Base-by-base conservation (phyloP, 2,329 filamentous ascomycete genomes). In the Paraphaeosphaeria sporulosa region DNA sequence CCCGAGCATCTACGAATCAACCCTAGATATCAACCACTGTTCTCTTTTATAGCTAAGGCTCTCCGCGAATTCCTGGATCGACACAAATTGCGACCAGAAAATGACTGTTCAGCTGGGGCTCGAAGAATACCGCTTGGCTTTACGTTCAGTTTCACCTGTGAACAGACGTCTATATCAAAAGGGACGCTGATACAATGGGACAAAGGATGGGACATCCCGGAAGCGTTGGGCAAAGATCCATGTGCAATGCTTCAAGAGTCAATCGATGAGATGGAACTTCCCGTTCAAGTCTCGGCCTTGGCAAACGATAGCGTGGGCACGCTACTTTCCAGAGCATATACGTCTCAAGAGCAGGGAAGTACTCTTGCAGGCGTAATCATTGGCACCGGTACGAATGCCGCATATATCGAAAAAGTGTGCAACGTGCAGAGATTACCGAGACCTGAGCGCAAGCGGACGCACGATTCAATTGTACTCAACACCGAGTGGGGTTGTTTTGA, bases 401-500 rank as follows among this genome's bases (percentile, higher is more conserved):
- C 95, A 1, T 99, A 98, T 76, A 90, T 98, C 43, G 95, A 99
- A 84, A 96, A 95, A 82, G 83, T 95, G 19, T 81, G 85, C 70
- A 94, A 93, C 66, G 87, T 98, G 72, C 92, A 88, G 75, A 99
- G 98, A 82, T 81, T 90, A 69, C 78, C 80, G 49, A 67, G 78
- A 50, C 70, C 76, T 40, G 76, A 76, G 44, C 17, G 1, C 71
- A 82, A 42, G 62, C 64, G 12, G 77, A 78, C 46, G 88, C 93
- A 97, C 78, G 84, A 83, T 51, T 88, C 88, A 7, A 95, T 93
- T 0, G 93, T 99, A 59, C 87, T 99, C 80, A 99, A 99, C 81
- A 94, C 92, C 0, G 95, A 99, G 81, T 99, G 95, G 95, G 95
- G 95, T 63, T 96, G 92, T 59, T 99, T 99, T 72, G 95, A 99